Evolutionary conservation across 2,329 filamentous ascomycete genomes (phyloP).

Genomic region (Ilyonectria mors-panacis): DNA sequence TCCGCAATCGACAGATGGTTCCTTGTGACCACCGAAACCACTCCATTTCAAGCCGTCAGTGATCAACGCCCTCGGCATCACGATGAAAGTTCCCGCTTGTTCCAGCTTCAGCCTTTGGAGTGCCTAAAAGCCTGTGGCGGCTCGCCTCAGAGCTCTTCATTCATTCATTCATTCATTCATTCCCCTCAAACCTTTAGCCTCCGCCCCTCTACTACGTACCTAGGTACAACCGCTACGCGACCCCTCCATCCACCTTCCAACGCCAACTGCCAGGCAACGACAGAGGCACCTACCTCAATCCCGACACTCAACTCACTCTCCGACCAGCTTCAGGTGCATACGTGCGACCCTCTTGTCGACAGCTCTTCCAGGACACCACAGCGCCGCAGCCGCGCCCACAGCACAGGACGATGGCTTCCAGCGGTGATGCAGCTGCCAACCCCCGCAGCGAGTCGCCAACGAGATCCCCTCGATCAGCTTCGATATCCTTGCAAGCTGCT

Average conservation of each 20-base stretch:
- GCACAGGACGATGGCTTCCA: slow-evolving; percentile 49
- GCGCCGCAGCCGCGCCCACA: not conserved
- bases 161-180: not conserved
- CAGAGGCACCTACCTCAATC: not conserved
- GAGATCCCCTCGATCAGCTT: slow-evolving; percentile 75
- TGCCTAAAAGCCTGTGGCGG: not conserved
- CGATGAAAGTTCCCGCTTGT: not conserved
- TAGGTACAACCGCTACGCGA: slow-evolving; percentile 18
- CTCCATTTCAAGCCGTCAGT: slow-evolving; percentile 24
- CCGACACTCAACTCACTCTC: not conserved
- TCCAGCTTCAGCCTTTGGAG: not conserved
- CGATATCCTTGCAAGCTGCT: slow-evolving; percentile 81
- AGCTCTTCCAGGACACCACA: not conserved
- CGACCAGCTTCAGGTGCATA: not conserved
- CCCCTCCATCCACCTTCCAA: slow-evolving; percentile 27
- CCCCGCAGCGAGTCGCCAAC: slow-evolving; percentile 66
- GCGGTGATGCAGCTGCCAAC: slow-evolving; percentile 43
- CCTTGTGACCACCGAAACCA: slow-evolving; percentile 29
- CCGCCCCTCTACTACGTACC: not conserved
- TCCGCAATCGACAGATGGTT: slow-evolving; percentile 24
- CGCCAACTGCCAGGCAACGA: slow-evolving; percentile 6
- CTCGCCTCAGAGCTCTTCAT: not conserved
- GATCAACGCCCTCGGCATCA: slow-evolving; percentile 20
- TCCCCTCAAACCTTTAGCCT: not conserved
- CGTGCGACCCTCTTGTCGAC: not conserved